Conservation (phyloP, 495 filamentous ascomycete genomes). For the Penicillium parvum region DNA sequence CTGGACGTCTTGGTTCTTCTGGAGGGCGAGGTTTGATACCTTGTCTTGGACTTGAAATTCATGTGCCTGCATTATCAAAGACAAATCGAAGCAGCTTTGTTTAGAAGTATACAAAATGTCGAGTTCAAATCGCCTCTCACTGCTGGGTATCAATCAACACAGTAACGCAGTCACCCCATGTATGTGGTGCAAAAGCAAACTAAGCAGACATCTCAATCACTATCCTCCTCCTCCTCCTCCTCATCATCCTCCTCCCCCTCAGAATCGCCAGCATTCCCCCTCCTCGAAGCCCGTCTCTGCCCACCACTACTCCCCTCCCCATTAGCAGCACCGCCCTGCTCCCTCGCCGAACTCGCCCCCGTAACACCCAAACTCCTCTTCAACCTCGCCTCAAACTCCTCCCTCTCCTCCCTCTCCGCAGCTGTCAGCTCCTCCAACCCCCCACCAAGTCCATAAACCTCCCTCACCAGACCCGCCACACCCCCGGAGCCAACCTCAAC, state of each 20-base stretch:
- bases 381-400: constrained; percentile 30
- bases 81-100: neutral
- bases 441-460: constrained; percentile 48
- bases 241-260: constrained; percentile 17
- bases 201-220: constrained; percentile 5
- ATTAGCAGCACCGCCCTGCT: constrained; percentile 1
- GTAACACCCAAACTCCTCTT: constrained; percentile 29
- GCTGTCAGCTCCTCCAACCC: constrained; percentile 45
- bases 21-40: too few relatives aligned
- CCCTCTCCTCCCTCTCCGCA: constrained; percentile 24
- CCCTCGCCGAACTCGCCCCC: neutral
- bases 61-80: too few relatives aligned
- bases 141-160: constrained; percentile 5
- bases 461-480: constrained; percentile 63
- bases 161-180: neutral
- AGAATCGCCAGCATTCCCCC: constrained; percentile 6
- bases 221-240: constrained; percentile 2
- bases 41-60: too few relatives aligned
- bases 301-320: constrained; percentile 2
- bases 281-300: constrained; percentile 12
- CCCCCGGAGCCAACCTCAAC: constrained; percentile 73
- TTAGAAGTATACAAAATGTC: neutral
- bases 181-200: neutral
- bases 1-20: too few relatives aligned
- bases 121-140: too few relatives aligned